Base-by-base conservation (phyloP, 495 filamentous ascomycete genomes). In the Margaritispora aquatica region DNA sequence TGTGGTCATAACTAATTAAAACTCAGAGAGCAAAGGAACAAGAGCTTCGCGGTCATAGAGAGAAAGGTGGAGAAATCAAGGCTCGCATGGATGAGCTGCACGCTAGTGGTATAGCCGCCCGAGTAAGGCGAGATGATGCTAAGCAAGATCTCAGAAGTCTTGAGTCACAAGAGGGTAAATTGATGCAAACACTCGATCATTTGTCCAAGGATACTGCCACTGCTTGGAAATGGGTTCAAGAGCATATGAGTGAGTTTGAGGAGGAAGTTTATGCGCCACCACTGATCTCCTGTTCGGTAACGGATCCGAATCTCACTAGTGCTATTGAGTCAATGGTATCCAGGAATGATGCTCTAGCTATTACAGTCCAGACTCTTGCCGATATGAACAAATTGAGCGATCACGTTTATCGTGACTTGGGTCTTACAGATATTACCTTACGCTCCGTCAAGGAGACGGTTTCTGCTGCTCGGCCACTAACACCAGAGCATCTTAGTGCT, bases 211-310 rank as follows among this genome's bases (percentile, higher is more conserved):
- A 97, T 56, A 83, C 87, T 1, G 73, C 76, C 11, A 77, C 68
- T 64, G 87, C 84, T 22, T 96, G 92, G 83, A 78, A 84, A 49
- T 97, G 92, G 89, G 72, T 97, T 57, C 77, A 86, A 61, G 68
- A 84, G 1, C 84, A 97, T 69, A 82, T 79, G 44, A 69, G 81
- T 63, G 68, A 78, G 24, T 97, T 97, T 58, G 82, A 92, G 68
- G 83, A 87, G 55, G 80, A 88, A 61, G 86, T 97, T 22, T 92
- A 90, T 70, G 92, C 90, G 0, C 94, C 94, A 19, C 84, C 94
- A 0, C 79, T 93, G 57, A 73, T 99, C 15, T 84, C 79, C 22
- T 96, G 93, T 70, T 88, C 88, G 0, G 70, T 97, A 34, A 92
- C 87, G 56, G 84, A 96, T 66, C 80, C 81, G 17, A 80, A 74